A percentile compares a stretch with the other conserved stretches of the same genome.
Conservation (phyloP, 2,329 filamentous ascomycete genomes). For the Gliomastix tumulicola region DNA sequence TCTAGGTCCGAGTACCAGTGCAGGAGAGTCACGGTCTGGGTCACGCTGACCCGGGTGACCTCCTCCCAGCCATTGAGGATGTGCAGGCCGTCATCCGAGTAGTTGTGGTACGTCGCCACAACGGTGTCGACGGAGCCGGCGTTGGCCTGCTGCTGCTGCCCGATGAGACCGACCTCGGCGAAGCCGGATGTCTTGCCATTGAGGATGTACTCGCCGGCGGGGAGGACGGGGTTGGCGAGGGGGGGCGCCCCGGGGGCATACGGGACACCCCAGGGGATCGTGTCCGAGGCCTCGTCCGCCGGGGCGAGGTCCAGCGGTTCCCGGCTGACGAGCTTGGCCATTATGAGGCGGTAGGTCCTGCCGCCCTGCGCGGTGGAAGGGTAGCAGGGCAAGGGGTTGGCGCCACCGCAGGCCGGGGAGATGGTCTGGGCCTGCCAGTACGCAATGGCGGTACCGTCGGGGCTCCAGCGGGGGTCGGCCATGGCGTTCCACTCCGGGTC, state of each 20-base stretch:
- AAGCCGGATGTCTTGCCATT: neutral
- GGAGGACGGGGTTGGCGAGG: neutral
- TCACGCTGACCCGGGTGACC: constrained; percentile 13
- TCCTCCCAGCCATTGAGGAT: constrained; percentile 24
- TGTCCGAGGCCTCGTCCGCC: constrained; percentile 8
- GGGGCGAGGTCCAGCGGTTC: neutral
- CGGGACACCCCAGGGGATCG: constrained; percentile 23
- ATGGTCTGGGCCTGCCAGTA: constrained; percentile 30
- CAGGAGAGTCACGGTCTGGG: neutral
- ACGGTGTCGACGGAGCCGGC: constrained; percentile 13
- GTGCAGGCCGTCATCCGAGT: constrained; percentile 22
- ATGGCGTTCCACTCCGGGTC: neutral
- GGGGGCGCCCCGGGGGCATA: constrained; percentile 12
- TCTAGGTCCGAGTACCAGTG: neutral
- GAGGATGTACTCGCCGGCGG: neutral
- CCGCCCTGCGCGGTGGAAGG: constrained; percentile 27
- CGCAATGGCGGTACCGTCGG: constrained; percentile 16
- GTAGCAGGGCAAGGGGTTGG: constrained; percentile 29
- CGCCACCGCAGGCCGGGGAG: constrained; percentile 30
- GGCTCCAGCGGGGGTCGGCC: neutral
- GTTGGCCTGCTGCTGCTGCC: too few species aligned
- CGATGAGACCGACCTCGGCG: neutral
- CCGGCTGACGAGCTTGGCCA: constrained; percentile 16
- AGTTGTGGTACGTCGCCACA: constrained; percentile 23
- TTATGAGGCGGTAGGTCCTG: constrained; percentile 27